Conservation (phyloP, 106 monocot genomes). For the Dendrobium officinale region DNA sequence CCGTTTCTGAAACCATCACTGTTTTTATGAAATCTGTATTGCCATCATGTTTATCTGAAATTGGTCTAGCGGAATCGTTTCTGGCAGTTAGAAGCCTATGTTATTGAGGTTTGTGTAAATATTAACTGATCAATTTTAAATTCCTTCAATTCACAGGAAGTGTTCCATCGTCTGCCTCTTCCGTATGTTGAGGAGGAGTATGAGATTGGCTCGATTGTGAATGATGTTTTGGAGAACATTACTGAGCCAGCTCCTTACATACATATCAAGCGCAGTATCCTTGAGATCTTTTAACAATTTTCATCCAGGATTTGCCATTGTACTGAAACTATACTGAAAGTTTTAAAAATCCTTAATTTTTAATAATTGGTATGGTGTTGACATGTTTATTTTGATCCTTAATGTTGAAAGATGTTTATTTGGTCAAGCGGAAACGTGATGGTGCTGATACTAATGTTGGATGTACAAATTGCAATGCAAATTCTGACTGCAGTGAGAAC, state of each 20-base stretch:
- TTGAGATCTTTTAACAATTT: neutral
- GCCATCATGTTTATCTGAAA: neutral
- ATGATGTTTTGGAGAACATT: constrained; percentile 38
- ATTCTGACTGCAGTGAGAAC: constrained; percentile 58
- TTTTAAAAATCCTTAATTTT: neutral
- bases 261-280: constrained; percentile 97
- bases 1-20: neutral
- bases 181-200: constrained; percentile 79
- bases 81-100: neutral
- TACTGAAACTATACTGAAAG: neutral
- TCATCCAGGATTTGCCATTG: neutral
- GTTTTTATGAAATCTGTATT: neutral
- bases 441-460: constrained; percentile 45
- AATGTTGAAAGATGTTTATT: constrained; percentile 46
- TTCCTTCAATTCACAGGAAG: constrained; percentile 52
- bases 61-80: neutral
- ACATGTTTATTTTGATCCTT: constrained; percentile 23
- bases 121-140: constrained; percentile 9
- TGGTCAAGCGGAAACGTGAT: constrained; percentile 78
- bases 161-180: constrained; percentile 67
- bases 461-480: constrained; percentile 52
- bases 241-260: constrained; percentile 67
- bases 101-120: neutral
- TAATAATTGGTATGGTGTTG: constrained; percentile 3
- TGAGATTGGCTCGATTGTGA: constrained; percentile 41